phyloP scores from a whole-genome alignment of 2,329 filamentous ascomycete species.

The Alternaria sp. region DNA sequence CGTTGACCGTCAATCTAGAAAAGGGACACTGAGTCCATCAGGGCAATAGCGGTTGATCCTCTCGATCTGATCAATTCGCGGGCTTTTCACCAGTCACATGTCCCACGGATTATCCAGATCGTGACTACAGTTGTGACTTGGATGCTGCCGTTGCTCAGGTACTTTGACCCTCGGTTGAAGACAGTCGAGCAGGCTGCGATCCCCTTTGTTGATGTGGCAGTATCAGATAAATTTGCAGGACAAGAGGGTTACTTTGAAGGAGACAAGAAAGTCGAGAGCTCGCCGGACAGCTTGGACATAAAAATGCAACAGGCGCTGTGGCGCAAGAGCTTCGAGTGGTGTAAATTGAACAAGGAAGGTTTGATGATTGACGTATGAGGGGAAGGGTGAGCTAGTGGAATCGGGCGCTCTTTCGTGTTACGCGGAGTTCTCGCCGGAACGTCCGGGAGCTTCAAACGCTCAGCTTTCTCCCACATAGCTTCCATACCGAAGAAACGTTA shows the following conservation, averaged over 20 bases:
- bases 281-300: constrained; percentile 43
- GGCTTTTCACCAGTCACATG: constrained; percentile 45
- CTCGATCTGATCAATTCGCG: constrained; percentile 50
- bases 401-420: background rate
- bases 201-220: constrained; percentile 42
- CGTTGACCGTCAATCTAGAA: constrained; percentile 23
- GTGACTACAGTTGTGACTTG: constrained; percentile 39
- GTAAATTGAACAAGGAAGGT: constrained; percentile 16
- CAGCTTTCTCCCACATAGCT: background rate
- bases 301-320: constrained; percentile 46
- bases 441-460: background rate
- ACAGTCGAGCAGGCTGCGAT: constrained; percentile 40
- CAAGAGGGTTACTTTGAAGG: constrained; percentile 50
- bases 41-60: constrained; percentile 47
- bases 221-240: constrained; percentile 35
- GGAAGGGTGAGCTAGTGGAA: background rate
- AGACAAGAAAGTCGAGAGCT: constrained; percentile 40
- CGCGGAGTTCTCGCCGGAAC: background rate
- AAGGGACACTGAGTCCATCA: constrained; percentile 36
- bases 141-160: constrained; percentile 40
- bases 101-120: constrained; percentile 33
- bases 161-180: constrained; percentile 44
- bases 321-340: constrained; percentile 49
- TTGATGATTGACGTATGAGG: constrained; percentile 17
- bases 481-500: background rate